Evolutionary conservation across 805 yeast species (phyloP).

Genomic region (Zygoascus biomembranicola): DNA sequence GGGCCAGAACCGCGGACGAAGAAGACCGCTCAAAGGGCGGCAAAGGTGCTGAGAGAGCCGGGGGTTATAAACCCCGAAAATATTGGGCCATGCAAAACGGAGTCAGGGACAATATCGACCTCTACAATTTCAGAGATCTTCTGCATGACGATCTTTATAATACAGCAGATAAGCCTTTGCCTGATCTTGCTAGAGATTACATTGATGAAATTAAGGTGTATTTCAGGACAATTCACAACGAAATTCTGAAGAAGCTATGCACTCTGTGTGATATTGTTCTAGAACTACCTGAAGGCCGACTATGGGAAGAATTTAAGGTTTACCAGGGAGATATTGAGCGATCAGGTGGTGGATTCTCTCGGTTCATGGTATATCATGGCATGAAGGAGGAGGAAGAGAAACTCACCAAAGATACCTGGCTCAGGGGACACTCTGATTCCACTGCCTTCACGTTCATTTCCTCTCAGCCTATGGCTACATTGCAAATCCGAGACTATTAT

Average conservation of each 20-base stretch:
- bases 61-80: slow-evolving; percentile 41
- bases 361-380: slow-evolving; percentile 96
- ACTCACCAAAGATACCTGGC: slow-evolving; percentile 34
- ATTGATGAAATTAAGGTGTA: slow-evolving; percentile 35
- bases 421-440: slow-evolving; percentile 42
- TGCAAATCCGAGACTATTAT: slow-evolving; percentile 33
- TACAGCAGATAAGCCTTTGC: slow-evolving; percentile 26
- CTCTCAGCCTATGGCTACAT: slow-evolving; percentile 34
- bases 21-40: slow-evolving; percentile 22
- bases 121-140: slow-evolving; percentile 37
- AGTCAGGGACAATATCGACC: slow-evolving; percentile 37
- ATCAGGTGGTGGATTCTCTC: slow-evolving; percentile 41
- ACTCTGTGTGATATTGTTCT: slow-evolving; percentile 38
- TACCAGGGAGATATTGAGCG: slow-evolving; percentile 26
- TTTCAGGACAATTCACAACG: slow-evolving; percentile 32
- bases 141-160: slow-evolving; percentile 29
- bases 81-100: slow-evolving; percentile 42
- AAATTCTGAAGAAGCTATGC: slow-evolving; percentile 32
- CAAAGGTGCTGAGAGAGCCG: slow-evolving; percentile 40
- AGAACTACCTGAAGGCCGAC: slow-evolving; percentile 40
- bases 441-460: slow-evolving; percentile 35
- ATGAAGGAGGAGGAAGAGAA: slow-evolving; percentile 51
- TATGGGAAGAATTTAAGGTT: slow-evolving; percentile 33
- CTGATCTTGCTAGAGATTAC: slow-evolving; percentile 34
- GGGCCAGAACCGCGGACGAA: slow-evolving; percentile 30